A percentile compares a stretch with the other conserved stretches of the same genome.
These are phyloP conservation scores for Kwoniella pini DNA, from an alignment of 768 basidiomycete species.

Conservation along the genomic window DNA sequence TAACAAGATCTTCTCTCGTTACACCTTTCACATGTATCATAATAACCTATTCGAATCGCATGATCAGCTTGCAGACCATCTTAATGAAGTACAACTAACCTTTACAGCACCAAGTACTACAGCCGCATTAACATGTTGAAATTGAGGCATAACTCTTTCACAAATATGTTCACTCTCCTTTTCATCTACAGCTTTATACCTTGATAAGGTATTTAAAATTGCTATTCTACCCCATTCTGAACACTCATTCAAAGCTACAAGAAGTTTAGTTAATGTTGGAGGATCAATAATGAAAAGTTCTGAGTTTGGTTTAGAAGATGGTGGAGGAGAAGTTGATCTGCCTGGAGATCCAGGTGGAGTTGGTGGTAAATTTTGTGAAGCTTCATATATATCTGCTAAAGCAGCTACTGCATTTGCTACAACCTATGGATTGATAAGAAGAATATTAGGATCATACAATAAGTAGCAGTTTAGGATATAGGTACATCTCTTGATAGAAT, in stretches of 20 bases:
- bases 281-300: constrained; percentile 81
- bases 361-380: constrained; percentile 55
- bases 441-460: too few relatives aligned
- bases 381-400: constrained; percentile 81
- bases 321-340: constrained; percentile 32
- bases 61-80: constrained; percentile 11
- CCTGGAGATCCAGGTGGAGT: constrained; percentile 30
- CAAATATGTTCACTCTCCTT: constrained; percentile 99
- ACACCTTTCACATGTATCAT: constrained; percentile 95
- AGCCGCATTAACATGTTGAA: constrained; percentile 94
- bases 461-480: too few relatives aligned
- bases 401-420: constrained; percentile 96
- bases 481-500: too few relatives aligned
- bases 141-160: constrained; percentile 96
- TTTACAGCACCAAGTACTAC: constrained; percentile 97
- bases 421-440: too few relatives aligned
- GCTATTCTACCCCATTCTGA: constrained; percentile 99
- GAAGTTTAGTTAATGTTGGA: constrained; percentile 76
- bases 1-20: constrained; percentile 75
- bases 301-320: constrained; percentile 52
- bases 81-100: constrained; percentile 62
- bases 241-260: constrained; percentile 95
- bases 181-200: constrained; percentile 79
- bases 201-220: constrained; percentile 78
- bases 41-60: constrained; percentile 65